Evolutionary conservation across 106 monocot genomes (phyloP).

Genomic region (Dactylorhiza incarnata): DNA sequence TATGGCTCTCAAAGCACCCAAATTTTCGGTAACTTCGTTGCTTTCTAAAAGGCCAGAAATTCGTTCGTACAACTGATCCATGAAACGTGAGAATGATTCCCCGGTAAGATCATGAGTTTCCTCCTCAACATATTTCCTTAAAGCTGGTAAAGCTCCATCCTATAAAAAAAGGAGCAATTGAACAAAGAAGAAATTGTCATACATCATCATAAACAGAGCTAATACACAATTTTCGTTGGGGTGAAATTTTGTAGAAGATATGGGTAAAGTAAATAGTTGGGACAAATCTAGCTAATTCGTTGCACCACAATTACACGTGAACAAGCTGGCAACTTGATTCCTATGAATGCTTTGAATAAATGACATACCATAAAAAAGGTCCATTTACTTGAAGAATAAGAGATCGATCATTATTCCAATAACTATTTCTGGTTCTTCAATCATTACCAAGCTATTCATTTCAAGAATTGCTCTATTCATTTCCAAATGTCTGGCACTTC

Average conservation of each 20-base stretch:
- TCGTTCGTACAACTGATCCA: conserved; percentile 94
- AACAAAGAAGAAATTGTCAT: not conserved
- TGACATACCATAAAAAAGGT: no score
- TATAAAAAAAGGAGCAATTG: conserved; percentile 15
- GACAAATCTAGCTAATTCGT: no score
- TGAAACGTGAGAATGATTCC: conserved; percentile 85
- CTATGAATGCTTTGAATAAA: no score
- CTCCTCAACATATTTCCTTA: conserved; percentile 69
- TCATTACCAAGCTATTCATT: no score
- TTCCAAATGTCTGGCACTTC: no score
- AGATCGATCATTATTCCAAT: no score
- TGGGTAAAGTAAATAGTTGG: not conserved
- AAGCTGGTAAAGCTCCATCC: conserved; percentile 42
- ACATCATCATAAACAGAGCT: not conserved
- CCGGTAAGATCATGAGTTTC: conserved; percentile 74
- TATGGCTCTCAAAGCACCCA: conserved; percentile 79
- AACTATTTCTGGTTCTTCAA: no score
- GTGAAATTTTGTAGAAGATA: not conserved
- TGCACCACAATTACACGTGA: no score
- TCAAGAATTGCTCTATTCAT: no score
- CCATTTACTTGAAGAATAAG: no score
- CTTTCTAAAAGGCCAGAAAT: conserved; percentile 65
- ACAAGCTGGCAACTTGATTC: no score
- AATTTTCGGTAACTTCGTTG: conserved; percentile 71
- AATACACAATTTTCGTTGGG: not conserved